Evolutionary conservation across 306 rosid genomes (phyloP), one percentile per base, ranked within the genome.

Genomic region (Quercus suber): DNA sequence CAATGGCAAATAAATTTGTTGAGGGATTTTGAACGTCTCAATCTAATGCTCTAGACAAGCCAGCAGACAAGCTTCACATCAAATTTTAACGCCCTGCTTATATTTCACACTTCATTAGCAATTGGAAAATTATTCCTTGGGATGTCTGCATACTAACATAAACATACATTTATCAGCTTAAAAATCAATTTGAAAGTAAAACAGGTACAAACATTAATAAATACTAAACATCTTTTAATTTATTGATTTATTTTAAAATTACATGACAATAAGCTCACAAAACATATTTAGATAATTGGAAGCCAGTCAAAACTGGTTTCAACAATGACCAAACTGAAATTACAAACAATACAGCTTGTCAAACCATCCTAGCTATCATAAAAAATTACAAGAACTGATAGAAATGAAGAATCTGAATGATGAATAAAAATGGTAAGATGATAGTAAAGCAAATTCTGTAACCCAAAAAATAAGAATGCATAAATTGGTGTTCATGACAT

Each of bases 221-320:
- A 61, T 20, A 61, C 14, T 8, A 61, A 61, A 61, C n/a, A 61
- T 5, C 10, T 61, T 41, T 41, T 61, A 57, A n/a, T 57, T 19
- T 27, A 61, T 61, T 28, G 14, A 61, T 7, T 41, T 41, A 13
- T 12, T 28, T 13, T 4, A 33, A 77, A 77, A 65, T 31, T 69
- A 69, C 28, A 78, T 56, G 41, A 15, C 78, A 11, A 17, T 56
- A 57, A 1, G 5, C 53, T 49, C 53, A 49, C 53, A 12, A 8
- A 10, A 59, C 25, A 76, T n/a, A 52, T 37, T 65, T 23, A 60
- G 21, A 72, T 19, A 76, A 43, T 53, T 11, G 41, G 78, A 76
- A 76, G 77, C 78, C 65, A 73, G 30, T 72, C 76, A 59, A 45
- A 59, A 61, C 82, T 79, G 53, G 77, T 72, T 79, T 60, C 33